Evolutionary conservation across 2,329 filamentous ascomycete species (phyloP), one percentile per base, ranked within the genome.

Genomic region (Escovopsis sp.): DNA sequence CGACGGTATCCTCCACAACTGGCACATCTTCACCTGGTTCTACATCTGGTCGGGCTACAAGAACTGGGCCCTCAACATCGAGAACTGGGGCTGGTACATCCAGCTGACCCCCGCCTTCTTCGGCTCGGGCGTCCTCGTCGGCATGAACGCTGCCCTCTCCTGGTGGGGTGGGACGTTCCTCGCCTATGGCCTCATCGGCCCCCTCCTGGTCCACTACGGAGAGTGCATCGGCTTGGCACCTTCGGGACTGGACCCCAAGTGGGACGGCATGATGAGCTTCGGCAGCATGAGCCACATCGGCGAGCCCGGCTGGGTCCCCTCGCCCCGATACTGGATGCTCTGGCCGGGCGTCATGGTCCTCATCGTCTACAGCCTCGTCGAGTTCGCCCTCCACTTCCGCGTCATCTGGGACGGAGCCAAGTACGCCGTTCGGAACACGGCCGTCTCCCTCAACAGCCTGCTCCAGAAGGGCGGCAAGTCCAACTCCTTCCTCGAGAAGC

Each of bases 41-140:
- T 71, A 62, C 48, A 65, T 67, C 44, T 73, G 70, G 68, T 57
- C 61, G 36, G 56, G 62, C 35, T 64, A 70, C 52, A 62, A 55
- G 30, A 69, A 64, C 41, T 50, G 51, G 13, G 68, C 67, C 0
- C 55, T 72, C 21, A 57, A 60, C 31, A 61, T 68, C 14, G 70
- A 76, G 51, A 72, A 66, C 51, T 76, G 72, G 72, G 68, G 68
- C 11, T 76, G 71, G 72, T 59, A 67, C 42, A 57, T 73, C 31
- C 70, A 74, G 43, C 65, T 62, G 44, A 75, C 70, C 0, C 70
- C 71, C 0, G 72, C 71, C 26, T 75, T 76, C 52, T 70, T 75
- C 41, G 71, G 71, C 5, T 74, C 57, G 14, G 58, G 58, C n/a
- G 55, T 61, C n/a, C 62, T 63, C 13, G 71, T 64, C 18, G 56